A percentile compares a stretch with the other conserved stretches of the same genome.
Conservation (phyloP, 2,329 filamentous ascomycete species). For the Monosporascus ibericus region DNA sequence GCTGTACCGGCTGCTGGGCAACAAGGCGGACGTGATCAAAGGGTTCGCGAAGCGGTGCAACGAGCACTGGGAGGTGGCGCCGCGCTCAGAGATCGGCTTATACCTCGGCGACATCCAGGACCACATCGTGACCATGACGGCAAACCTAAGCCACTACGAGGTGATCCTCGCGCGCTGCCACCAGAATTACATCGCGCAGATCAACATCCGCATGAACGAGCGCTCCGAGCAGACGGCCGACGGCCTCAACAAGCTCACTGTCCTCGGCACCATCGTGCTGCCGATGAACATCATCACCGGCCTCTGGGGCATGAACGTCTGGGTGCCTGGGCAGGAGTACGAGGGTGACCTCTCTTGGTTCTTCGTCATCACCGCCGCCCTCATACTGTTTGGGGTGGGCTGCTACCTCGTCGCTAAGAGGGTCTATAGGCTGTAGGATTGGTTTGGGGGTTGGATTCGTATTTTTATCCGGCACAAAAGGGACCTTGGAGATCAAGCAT, state of each 20-base stretch:
- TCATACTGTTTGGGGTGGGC: conserved; percentile 70
- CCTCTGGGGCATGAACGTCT: conserved; percentile 98
- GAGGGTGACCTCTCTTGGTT: conserved; percentile 74
- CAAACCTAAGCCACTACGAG: conserved; percentile 91
- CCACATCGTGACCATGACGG: conserved; percentile 98
- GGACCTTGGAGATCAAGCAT: no score
- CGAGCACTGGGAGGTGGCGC: conserved; percentile 94
- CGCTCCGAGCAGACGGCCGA: conserved; percentile 93
- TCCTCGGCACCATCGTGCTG: conserved; percentile 91
- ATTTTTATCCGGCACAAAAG: no score
- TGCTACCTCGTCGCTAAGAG: conserved; percentile 81
- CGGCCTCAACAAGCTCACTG: conserved; percentile 88
- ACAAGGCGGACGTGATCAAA: conserved; percentile 98
- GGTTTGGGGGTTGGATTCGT: no score
- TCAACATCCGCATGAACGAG: conserved; percentile 99
- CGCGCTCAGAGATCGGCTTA: conserved; percentile 90
- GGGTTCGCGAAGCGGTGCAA: conserved; percentile 98
- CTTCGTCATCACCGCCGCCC: conserved; percentile 63
- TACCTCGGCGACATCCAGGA: conserved; percentile 98
- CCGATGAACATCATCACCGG: conserved; percentile 99
- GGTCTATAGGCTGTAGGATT: conserved; percentile 51
- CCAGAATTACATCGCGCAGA: conserved; percentile 96
- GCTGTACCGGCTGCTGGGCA: conserved; percentile 84
- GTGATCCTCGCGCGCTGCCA: conserved; percentile 89
- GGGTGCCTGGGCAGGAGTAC: conserved; percentile 84